Evolutionary conservation across 1,284 basidiomycete species (phyloP), one percentile per base, ranked within the genome.

Genomic region (Filobasidium uniguttulatum): DNA sequence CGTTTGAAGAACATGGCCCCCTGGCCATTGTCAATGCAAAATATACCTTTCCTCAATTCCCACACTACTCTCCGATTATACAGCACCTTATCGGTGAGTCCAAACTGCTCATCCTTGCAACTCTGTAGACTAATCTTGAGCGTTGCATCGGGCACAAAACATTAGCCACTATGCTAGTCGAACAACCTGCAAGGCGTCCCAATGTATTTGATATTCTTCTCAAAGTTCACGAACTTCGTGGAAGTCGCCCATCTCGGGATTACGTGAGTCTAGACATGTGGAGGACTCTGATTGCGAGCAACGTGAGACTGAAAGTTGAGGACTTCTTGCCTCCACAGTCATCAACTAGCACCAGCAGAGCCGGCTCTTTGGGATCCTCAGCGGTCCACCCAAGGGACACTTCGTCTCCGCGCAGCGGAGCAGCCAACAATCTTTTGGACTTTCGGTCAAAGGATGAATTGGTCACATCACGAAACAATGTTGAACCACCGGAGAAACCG

Each of bases 11-110:
- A 61, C 88, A 94, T 59, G 93, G 93, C 0, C 86, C 90, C 0
- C 72, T 98, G 44, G 94, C 94, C 0, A 98, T 98, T 56, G 75
- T 97, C 54, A 94, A 96, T 61, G 93, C 90, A 26, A 89, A 93
- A 63, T 99, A 96, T 69, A 83, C 82, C 61, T 87, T 88, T 54
- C 90, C 90, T 3, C 79, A 85, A 30, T 93, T 88, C 66, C 94
- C 94, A 0, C 77, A 84, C 3, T 99, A 99, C 67, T 96, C 91
- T 2, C 71, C 77, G 1, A 77, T 83, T 40, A 78, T 98, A 73
- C 90, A 86, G 60, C 74, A 79, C 43, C 69, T 98, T 37, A 96
- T 99, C 56, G 82, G 87, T 88, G 60, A 53, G 82, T 67, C 53
- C 45, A 29, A 5, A 28, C 29, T 26, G 40, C 25, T 28, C 25